A percentile compares a stretch with the other conserved stretches of the same genome.
Conservation (phyloP, 2,329 filamentous ascomycete genomes). For the Neophaeococcomyces mojaviensis region DNA sequence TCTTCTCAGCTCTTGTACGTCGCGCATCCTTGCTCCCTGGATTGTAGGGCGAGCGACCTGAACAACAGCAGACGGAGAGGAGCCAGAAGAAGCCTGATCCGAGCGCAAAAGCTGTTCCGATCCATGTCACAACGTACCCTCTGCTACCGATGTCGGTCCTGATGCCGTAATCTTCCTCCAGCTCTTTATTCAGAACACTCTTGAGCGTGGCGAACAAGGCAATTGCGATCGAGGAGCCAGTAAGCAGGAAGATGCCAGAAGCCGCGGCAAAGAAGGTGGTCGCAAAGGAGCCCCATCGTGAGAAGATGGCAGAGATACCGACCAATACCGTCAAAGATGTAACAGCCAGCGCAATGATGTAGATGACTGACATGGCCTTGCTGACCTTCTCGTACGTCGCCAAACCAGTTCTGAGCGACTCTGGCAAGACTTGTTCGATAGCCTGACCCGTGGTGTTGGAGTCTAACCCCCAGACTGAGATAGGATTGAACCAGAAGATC, state of each 20-base stretch:
- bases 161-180: conserved; percentile 63
- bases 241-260: conserved; percentile 53
- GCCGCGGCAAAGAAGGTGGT: conserved; percentile 66
- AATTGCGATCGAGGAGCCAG: conserved; percentile 65
- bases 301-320: conserved; percentile 77
- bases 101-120: conserved; percentile 69
- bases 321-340: conserved; percentile 66
- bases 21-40: conserved; percentile 16
- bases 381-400: conserved; percentile 65
- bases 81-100: conserved; percentile 82
- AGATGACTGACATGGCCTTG: conserved; percentile 78
- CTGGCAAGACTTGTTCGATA: conserved; percentile 57
- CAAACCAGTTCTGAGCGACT: conserved; percentile 59
- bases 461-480: conserved; percentile 60
- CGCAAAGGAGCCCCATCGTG: conserved; percentile 69
- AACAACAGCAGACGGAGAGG: conserved; percentile 86
- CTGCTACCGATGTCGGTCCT: conserved; percentile 56
- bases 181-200: conserved; percentile 57
- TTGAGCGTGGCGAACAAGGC: conserved; percentile 64
- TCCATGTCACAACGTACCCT: conserved; percentile 69
- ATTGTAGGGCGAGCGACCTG: conserved; percentile 46
- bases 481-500: conserved; percentile 67
- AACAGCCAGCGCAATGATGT: conserved; percentile 63
- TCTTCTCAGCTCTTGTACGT: conserved; percentile 46
- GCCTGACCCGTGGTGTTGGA: conserved; percentile 43